phyloP scores from a whole-genome alignment of 371 early-diverging fungal species.

The Actinomucor elegans region DNA sequence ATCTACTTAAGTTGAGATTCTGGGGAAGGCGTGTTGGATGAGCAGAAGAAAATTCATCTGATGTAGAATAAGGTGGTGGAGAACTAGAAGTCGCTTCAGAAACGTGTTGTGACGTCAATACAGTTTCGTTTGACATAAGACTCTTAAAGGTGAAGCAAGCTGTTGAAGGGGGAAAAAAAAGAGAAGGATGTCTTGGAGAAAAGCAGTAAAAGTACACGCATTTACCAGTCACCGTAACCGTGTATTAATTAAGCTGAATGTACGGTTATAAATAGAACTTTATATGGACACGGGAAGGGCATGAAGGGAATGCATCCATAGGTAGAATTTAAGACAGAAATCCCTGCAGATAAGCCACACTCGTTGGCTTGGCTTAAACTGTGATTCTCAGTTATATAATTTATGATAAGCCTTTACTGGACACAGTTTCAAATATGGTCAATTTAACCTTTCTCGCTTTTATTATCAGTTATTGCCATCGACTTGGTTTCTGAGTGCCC shows the following conservation, averaged over 20 bases:
- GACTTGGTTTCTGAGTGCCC: slow-evolving; percentile 14
- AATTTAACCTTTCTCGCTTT: too few species aligned
- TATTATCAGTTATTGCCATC: slow-evolving; percentile 21
- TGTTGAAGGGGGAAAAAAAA: not conserved
- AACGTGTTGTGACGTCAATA: not conserved
- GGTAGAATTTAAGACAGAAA: too few species aligned
- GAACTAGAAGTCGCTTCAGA: too few species aligned
- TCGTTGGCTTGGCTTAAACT: too few species aligned
- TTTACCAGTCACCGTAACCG: too few species aligned
- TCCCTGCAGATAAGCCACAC: too few species aligned
- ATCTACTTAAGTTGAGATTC: not conserved
- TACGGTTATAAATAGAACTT: too few species aligned
- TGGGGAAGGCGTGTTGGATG: not conserved
- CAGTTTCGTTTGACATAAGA: slow-evolving; percentile 8
- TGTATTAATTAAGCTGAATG: too few species aligned
- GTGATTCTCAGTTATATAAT: slow-evolving; percentile 1
- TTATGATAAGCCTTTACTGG: too few species aligned
- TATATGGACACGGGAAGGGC: too few species aligned
- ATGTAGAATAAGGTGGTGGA: slow-evolving; percentile 7
- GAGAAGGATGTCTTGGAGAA: not conserved
- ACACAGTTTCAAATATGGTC: too few species aligned
- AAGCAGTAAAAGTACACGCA: not conserved
- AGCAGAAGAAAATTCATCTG: not conserved
- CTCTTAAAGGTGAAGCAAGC: not conserved
- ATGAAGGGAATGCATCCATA: too few species aligned